phyloP scores from a whole-genome alignment of 2,329 filamentous ascomycete species.

The Ascochyta koolunga region DNA sequence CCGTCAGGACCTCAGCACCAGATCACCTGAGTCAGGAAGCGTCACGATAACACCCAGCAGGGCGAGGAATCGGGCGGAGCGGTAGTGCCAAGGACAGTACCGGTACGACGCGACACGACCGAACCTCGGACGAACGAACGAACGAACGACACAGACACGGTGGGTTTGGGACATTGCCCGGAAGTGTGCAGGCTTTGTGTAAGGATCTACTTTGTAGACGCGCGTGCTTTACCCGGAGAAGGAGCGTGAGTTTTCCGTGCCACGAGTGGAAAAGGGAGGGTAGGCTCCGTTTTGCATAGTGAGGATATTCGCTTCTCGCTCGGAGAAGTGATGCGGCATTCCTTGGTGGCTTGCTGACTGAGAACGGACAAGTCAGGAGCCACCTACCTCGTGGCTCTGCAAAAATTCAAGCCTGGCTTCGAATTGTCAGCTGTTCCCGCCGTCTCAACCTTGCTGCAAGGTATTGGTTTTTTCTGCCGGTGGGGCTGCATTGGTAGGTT shows the following conservation, averaged over 20 bases:
- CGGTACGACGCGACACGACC: background rate
- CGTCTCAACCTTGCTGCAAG: conserved; percentile 9
- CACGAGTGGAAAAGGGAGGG: background rate
- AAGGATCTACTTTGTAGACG: no score
- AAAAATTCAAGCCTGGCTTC: background rate
- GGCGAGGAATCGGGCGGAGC: conserved; percentile 8
- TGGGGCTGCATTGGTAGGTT: conserved; percentile 13
- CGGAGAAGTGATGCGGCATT: conserved; percentile 6
- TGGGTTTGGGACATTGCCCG: conserved; percentile 1
- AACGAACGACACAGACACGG: no score
- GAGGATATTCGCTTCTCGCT: conserved; percentile 1
- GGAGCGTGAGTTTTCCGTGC: background rate
- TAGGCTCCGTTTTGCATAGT: background rate
- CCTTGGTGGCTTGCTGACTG: conserved; percentile 2
- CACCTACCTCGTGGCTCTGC: no score
- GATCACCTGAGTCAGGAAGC: background rate
- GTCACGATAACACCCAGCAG: conserved; percentile 16
- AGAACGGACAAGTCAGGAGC: background rate
- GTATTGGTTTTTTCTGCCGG: conserved; percentile 17
- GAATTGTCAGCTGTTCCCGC: conserved; percentile 4
- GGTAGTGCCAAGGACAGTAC: conserved; percentile 4
- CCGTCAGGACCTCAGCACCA: conserved; percentile 3
- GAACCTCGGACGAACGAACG: conserved; percentile 15
- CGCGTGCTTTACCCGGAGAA: no score
- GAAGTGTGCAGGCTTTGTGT: no score